These are phyloP conservation scores for Aureobasidium sp. DNA, from an alignment of 2,329 filamentous ascomycete species.

Conservation along the genomic window DNA sequence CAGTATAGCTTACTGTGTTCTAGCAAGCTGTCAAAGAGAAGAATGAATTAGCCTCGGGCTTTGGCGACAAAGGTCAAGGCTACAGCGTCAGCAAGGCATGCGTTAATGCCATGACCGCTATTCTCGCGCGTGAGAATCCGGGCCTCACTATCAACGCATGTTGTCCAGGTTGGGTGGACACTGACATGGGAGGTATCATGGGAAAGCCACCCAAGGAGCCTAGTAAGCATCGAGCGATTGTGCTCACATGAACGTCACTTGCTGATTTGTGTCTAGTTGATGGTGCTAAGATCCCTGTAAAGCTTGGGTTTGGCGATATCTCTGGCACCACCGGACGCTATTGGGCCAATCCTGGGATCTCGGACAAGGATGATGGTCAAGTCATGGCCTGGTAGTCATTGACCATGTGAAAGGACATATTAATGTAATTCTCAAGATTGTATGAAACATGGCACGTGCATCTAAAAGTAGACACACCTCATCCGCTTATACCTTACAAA, in stretches of 20 bases:
- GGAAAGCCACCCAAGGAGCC: slow-evolving; percentile 29
- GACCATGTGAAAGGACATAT: neutral
- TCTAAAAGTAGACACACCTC: neutral
- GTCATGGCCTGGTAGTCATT: slow-evolving; percentile 27
- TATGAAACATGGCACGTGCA: neutral
- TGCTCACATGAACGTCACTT: neutral
- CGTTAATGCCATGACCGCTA: slow-evolving; percentile 28
- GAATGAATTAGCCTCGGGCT: slow-evolving; percentile 25
- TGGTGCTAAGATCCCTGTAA: slow-evolving; percentile 31
- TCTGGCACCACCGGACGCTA: slow-evolving; percentile 29
- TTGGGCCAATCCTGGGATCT: slow-evolving; percentile 31
- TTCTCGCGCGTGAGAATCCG: slow-evolving; percentile 27
- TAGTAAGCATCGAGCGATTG: neutral
- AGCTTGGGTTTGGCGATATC: slow-evolving; percentile 31
- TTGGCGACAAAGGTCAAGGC: slow-evolving; percentile 23
- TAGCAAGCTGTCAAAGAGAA: slow-evolving; percentile 20
- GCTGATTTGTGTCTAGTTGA: slow-evolving; percentile 22
- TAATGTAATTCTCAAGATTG: neutral
- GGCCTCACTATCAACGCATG: slow-evolving; percentile 30
- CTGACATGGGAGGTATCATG: slow-evolving; percentile 31
- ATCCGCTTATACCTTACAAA: neutral
- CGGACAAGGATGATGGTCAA: slow-evolving; percentile 25
- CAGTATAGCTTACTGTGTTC: neutral
- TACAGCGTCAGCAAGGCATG: slow-evolving; percentile 32
- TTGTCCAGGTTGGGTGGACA: slow-evolving; percentile 34